These are phyloP conservation scores for Thelonectria rubi DNA, from an alignment of 2,329 filamentous ascomycete genomes.

Conservation along the genomic window DNA sequence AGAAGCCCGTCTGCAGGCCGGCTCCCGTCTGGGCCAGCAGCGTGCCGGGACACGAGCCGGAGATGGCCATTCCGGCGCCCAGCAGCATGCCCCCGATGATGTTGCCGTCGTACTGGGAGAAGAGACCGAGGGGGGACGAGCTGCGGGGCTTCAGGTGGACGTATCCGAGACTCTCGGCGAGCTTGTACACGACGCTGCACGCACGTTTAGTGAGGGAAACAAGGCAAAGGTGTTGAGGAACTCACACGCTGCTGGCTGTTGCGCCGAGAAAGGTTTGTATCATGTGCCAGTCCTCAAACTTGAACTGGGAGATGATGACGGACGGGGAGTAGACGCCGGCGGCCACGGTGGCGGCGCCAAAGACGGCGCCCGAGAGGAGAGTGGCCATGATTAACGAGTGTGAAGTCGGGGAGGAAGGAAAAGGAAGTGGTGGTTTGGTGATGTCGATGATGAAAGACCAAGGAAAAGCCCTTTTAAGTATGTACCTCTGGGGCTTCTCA, in stretches of 20 bases:
- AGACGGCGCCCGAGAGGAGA: constrained; percentile 62
- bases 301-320: constrained; percentile 69
- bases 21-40: constrained; percentile 68
- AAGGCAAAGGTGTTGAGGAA: constrained; percentile 14
- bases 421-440: background rate
- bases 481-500: background rate
- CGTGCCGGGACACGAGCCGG: constrained; percentile 72
- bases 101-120: constrained; percentile 69
- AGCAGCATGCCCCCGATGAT: constrained; percentile 69
- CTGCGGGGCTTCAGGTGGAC: constrained; percentile 57
- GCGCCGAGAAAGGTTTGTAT: constrained; percentile 70
- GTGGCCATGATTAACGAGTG: constrained; percentile 40
- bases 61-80: constrained; percentile 72
- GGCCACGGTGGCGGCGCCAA: constrained; percentile 68
- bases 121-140: constrained; percentile 62
- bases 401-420: background rate
- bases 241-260: constrained; percentile 69
- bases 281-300: constrained; percentile 71
- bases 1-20: constrained; percentile 60
- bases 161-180: constrained; percentile 55
- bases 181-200: constrained; percentile 57
- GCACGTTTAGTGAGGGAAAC: background rate
- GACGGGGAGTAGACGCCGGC: constrained; percentile 69
- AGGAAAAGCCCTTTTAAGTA: background rate
- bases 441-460: background rate